phyloP scores from a whole-genome alignment of 1,139 yeast species.

The Hansenula lynferdii region DNA sequence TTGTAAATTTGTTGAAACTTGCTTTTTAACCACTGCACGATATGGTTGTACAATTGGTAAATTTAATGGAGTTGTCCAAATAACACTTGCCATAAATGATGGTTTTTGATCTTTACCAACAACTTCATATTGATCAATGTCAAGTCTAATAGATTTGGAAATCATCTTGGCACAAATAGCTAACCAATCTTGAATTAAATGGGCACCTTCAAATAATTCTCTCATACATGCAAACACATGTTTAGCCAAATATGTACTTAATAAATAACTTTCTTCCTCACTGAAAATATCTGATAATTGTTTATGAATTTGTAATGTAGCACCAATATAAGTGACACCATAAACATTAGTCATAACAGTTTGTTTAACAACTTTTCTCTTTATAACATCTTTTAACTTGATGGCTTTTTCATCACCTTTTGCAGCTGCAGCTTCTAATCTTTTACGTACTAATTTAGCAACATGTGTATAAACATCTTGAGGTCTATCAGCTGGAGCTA shows the following conservation, averaged over 20 bases:
- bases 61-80: constrained; percentile 97
- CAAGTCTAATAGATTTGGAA: constrained; percentile 71
- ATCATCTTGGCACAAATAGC: constrained; percentile 82
- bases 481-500: constrained; percentile 78
- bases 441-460: constrained; percentile 57
- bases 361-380: constrained; percentile 89
- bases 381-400: constrained; percentile 50
- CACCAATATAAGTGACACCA: constrained; percentile 96
- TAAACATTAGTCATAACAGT: constrained; percentile 98
- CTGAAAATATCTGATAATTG: constrained; percentile 46
- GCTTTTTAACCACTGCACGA: constrained; percentile 58
- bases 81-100: constrained; percentile 77
- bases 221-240: constrained; percentile 83
- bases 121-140: constrained; percentile 34
- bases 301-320: constrained; percentile 78
- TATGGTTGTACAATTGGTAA: constrained; percentile 96
- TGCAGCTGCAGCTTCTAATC: constrained; percentile 58
- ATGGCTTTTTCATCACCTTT: constrained; percentile 39
- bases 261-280: constrained; percentile 30
- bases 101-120: constrained; percentile 37
- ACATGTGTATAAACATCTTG: constrained; percentile 90
- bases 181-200: constrained; percentile 93
- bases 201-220: constrained; percentile 88
- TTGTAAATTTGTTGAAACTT: constrained; percentile 75
- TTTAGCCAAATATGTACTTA: constrained; percentile 65